A percentile compares a stretch with the other conserved stretches of the same genome.
phyloP scores from a whole-genome alignment of 306 rosid species.

The Cucumis cinereus region DNA sequence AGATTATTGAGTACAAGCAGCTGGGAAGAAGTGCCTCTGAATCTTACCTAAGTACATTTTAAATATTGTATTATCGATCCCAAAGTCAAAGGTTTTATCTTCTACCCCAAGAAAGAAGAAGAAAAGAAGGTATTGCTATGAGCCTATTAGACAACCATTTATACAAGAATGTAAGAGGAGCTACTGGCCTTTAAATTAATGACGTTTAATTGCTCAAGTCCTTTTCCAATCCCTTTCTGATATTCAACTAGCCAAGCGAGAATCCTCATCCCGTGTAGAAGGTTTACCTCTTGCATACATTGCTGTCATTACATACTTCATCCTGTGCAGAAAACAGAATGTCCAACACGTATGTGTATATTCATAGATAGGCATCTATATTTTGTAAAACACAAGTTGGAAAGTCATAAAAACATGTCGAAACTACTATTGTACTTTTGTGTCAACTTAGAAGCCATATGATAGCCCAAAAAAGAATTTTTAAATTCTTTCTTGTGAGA shows the following conservation, averaged over 20 bases:
- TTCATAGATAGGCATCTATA: not conserved
- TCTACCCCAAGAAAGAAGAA: too few relatives aligned
- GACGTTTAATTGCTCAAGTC: not conserved
- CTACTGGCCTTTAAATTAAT: not conserved
- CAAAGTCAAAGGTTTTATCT: too few relatives aligned
- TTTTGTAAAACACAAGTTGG: not conserved
- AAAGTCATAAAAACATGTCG: not conserved
- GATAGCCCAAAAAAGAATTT: not conserved
- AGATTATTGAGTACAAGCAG: not conserved
- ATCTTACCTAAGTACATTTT: not conserved
- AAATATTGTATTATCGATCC: not conserved
- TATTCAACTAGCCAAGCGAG: not conserved
- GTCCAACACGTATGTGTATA: not conserved
- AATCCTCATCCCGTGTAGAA: not conserved
- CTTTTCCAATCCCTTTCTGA: not conserved
- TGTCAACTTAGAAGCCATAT: not conserved
- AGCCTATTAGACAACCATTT: not conserved
- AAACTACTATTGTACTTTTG: not conserved
- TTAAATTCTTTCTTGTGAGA: not conserved
- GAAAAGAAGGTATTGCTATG: not conserved
- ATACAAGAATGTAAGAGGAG: not conserved
- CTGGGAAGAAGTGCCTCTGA: not conserved
- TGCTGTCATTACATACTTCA: conserved; percentile 50
- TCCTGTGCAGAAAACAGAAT: conserved; percentile 27
- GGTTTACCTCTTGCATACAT: conserved; percentile 25